phyloP scores from a whole-genome alignment of 106 monocot species.

The Iris macrosiphon region DNA sequence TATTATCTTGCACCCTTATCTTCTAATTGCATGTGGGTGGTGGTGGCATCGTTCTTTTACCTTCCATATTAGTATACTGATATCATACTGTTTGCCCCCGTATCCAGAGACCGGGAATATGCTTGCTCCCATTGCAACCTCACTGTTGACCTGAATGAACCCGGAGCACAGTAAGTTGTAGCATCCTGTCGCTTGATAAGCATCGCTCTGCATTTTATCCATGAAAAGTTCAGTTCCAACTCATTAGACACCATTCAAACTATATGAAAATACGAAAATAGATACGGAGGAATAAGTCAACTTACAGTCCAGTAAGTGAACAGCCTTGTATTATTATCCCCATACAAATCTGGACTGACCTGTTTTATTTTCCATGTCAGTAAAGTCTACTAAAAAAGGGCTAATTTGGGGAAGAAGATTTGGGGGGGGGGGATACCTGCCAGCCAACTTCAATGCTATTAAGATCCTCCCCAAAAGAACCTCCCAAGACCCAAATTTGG shows the following conservation, averaged over 20 bases:
- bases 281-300: neutral
- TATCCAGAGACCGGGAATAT: constrained; percentile 53
- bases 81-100: constrained; percentile 25
- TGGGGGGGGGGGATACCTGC: no score
- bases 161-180: constrained; percentile 81
- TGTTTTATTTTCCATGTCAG: constrained; percentile 5
- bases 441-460: constrained; percentile 82
- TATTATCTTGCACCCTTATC: constrained; percentile 1
- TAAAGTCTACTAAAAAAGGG: no score
- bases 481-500: constrained; percentile 58
- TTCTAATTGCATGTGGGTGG: constrained; percentile 8
- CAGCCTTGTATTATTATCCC: constrained; percentile 61
- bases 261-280: neutral
- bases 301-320: constrained; percentile 85
- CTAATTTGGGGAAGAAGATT: no score
- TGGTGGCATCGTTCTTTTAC: constrained; percentile 16
- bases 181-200: constrained; percentile 78
- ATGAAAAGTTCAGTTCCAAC: neutral
- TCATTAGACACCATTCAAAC: neutral
- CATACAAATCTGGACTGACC: constrained; percentile 79
- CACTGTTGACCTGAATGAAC: constrained; percentile 67
- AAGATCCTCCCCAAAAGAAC: constrained; percentile 63
- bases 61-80: constrained; percentile 62
- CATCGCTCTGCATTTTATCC: constrained; percentile 51
- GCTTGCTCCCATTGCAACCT: constrained; percentile 75